These are phyloP conservation scores for Pisolithus microcarpus DNA, from an alignment of 768 basidiomycete species.

Conservation along the genomic window DNA sequence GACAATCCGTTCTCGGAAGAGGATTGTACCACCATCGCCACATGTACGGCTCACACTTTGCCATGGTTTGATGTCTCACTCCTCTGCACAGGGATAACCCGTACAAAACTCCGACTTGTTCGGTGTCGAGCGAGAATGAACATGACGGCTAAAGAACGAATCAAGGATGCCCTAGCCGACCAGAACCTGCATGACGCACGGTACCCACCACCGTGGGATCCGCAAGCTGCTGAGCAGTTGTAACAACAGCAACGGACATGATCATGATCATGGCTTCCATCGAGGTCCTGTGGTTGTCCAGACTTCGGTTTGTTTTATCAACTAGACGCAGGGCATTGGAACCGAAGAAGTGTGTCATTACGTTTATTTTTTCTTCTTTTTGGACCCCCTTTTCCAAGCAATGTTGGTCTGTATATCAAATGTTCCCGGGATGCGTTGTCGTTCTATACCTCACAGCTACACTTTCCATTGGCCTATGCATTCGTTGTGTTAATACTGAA, in stretches of 20 bases:
- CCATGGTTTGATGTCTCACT: conserved; percentile 3
- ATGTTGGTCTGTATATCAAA: too few relatives aligned
- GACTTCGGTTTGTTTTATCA: neutral
- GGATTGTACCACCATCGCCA: conserved; percentile 70
- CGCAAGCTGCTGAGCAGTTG: conserved; percentile 30
- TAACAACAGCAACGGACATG: conserved; percentile 18
- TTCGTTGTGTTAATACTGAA: too few relatives aligned
- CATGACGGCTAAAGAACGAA: conserved; percentile 66
- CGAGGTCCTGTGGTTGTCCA: neutral
- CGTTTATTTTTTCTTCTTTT: too few relatives aligned
- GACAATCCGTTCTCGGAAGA: conserved; percentile 84
- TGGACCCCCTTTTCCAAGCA: too few relatives aligned
- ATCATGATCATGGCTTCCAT: neutral
- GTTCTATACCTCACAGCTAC: too few relatives aligned
- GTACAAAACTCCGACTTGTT: conserved; percentile 76
- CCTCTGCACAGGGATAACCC: conserved; percentile 60
- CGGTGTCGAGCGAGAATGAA: conserved; percentile 70
- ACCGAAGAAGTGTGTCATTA: too few relatives aligned
- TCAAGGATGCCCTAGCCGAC: conserved; percentile 72
- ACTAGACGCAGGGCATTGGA: neutral
- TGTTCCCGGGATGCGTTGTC: too few relatives aligned
- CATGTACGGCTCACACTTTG: conserved; percentile 42
- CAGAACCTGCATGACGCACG: conserved; percentile 71
- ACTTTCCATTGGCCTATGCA: too few relatives aligned
- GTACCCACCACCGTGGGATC: conserved; percentile 67